phyloP scores from a whole-genome alignment of 2,329 filamentous ascomycete genomes.

The Tricladium varicosporioides region DNA sequence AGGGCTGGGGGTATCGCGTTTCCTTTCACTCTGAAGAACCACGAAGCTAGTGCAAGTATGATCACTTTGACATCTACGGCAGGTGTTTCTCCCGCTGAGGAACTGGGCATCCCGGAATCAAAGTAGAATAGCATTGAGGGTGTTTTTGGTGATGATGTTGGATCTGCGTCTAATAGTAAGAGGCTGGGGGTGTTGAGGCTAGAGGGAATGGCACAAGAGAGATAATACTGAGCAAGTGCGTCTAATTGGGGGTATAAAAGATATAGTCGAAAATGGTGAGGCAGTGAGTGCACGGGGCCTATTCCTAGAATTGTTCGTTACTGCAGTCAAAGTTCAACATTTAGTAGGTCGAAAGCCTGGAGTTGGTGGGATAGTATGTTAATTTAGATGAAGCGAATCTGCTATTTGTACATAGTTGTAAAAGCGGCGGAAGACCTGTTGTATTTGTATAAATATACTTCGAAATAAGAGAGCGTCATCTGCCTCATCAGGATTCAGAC shows the following conservation, averaged over 20 bases:
- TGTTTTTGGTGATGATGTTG: background rate
- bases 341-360: too few species aligned
- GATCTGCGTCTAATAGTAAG: background rate
- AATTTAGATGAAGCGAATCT: too few species aligned
- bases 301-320: conserved; percentile 53
- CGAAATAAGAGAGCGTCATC: too few species aligned
- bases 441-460: too few species aligned
- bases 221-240: background rate
- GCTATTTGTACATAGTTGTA: too few species aligned
- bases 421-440: too few species aligned
- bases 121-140: conserved; percentile 19
- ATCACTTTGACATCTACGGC: conserved; percentile 53
- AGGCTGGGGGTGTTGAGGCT: background rate
- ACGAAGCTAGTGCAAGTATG: conserved; percentile 63
- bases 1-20: conserved; percentile 68
- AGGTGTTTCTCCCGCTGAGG: conserved; percentile 23
- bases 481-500: too few species aligned
- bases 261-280: conserved; percentile 22
- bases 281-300: conserved; percentile 35
- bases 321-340: conserved; percentile 35
- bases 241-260: background rate
- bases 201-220: background rate
- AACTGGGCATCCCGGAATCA: conserved; percentile 19
- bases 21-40: conserved; percentile 66
- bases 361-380: too few species aligned